Conservation (phyloP, 2,329 filamentous ascomycete species). For the Exophiala dermatitidis region DNA sequence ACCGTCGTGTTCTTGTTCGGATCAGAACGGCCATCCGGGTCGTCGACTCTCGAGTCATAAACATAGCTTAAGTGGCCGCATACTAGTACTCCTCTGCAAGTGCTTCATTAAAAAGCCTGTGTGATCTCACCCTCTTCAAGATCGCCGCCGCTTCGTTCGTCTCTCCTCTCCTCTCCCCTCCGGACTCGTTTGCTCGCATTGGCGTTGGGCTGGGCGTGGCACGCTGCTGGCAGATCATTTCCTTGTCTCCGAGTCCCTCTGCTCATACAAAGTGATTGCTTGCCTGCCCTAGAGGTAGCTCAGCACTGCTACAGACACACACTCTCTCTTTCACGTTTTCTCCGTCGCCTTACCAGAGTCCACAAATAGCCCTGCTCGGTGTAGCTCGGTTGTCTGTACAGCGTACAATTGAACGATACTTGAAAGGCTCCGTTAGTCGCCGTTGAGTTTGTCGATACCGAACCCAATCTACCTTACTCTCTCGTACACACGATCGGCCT, state of each 20-base stretch:
- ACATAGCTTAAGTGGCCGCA: not conserved
- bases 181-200: slow-evolving; percentile 2
- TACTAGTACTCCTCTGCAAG: not conserved
- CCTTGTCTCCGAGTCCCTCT: slow-evolving; percentile 11
- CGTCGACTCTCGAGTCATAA: slow-evolving; percentile 9
- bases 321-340: not conserved
- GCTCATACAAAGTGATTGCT: not conserved
- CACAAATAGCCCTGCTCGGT: no score
- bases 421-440: no score
- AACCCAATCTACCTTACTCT: not conserved
- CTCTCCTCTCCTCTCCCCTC: slow-evolving; percentile 7
- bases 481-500: not conserved
- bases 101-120: not conserved
- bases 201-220: slow-evolving; percentile 8
- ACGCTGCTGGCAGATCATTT: slow-evolving; percentile 1
- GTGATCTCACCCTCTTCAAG: slow-evolving; percentile 13
- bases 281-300: not conserved
- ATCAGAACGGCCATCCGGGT: slow-evolving; percentile 9
- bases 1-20: slow-evolving; percentile 8
- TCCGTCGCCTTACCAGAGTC: no score
- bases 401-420: no score
- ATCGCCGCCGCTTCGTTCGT: slow-evolving; percentile 3
- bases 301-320: not conserved
- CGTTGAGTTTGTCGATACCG: no score
- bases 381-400: no score